Evolutionary conservation across 371 early-diverging fungal genomes (phyloP).

Genomic region (Mortierella sp.): DNA sequence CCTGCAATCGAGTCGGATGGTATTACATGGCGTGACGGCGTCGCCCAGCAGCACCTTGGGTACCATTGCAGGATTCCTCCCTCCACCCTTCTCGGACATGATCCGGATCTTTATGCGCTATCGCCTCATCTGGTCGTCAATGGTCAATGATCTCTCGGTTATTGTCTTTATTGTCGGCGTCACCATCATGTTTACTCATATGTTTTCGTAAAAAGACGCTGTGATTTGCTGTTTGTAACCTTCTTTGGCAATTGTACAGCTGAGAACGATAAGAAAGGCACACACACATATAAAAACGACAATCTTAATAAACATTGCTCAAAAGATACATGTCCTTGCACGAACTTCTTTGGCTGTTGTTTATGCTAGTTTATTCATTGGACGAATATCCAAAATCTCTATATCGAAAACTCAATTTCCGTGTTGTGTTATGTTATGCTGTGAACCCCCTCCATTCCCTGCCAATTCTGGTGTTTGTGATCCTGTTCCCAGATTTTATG

Average conservation of each 20-base stretch:
- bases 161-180: constrained; percentile 71
- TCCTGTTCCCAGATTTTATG: constrained; percentile 6
- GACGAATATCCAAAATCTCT: no score
- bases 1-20: constrained; percentile 67
- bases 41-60: constrained; percentile 62
- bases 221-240: no score
- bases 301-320: neutral
- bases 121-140: constrained; percentile 67
- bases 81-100: constrained; percentile 66
- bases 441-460: neutral
- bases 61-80: constrained; percentile 64
- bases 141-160: constrained; percentile 68
- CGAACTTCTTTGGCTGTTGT: neutral
- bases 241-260: neutral
- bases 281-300: neutral
- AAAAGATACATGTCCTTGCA: neutral
- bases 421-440: neutral
- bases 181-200: constrained; percentile 51
- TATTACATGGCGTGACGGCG: constrained; percentile 65
- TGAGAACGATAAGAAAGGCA: neutral
- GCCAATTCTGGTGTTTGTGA: neutral
- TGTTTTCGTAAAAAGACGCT: constrained; percentile 39
- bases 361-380: neutral
- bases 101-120: constrained; percentile 70
- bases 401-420: neutral